Conservation (phyloP, 805 yeast genomes). For the Ogataea nonfermentans region DNA sequence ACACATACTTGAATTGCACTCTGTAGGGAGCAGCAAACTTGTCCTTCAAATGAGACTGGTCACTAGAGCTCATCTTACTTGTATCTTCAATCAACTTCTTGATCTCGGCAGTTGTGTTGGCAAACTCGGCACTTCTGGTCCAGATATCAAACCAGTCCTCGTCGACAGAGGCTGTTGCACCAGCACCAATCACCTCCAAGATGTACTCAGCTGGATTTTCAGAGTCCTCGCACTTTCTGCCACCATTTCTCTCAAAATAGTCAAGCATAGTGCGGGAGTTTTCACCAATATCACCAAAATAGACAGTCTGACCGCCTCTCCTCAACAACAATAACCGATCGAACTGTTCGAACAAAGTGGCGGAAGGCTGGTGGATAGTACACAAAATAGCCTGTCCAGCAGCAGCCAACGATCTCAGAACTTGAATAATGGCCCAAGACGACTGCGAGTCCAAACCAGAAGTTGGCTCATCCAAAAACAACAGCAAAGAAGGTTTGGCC, state of each 20-base stretch:
- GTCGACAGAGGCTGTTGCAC: slow-evolving; percentile 61
- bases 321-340: slow-evolving; percentile 44
- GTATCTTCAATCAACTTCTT: slow-evolving; percentile 26
- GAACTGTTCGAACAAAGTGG: slow-evolving; percentile 42
- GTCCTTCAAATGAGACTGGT: slow-evolving; percentile 15
- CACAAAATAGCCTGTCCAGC: slow-evolving; percentile 59
- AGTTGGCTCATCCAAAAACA: slow-evolving; percentile 60
- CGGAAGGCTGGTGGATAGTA: slow-evolving; percentile 55
- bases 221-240: slow-evolving; percentile 55
- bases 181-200: slow-evolving; percentile 74
- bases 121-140: slow-evolving; percentile 37
- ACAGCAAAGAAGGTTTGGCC: slow-evolving; percentile 50
- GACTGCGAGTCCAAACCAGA: slow-evolving; percentile 60
- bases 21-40: slow-evolving; percentile 48
- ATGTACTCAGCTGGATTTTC: slow-evolving; percentile 81
- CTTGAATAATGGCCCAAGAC: slow-evolving; percentile 56
- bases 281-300: slow-evolving; percentile 53
- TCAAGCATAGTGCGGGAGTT: slow-evolving; percentile 41
- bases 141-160: slow-evolving; percentile 67
- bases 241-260: slow-evolving; percentile 55
- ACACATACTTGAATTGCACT: slow-evolving; percentile 36
- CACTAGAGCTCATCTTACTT: slow-evolving; percentile 9
- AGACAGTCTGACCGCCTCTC: slow-evolving; percentile 53
- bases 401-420: slow-evolving; percentile 47
- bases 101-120: slow-evolving; percentile 30